Base-by-base conservation (phyloP, 2,329 filamentous ascomycete species). In the Cercospora berteroae region DNA sequence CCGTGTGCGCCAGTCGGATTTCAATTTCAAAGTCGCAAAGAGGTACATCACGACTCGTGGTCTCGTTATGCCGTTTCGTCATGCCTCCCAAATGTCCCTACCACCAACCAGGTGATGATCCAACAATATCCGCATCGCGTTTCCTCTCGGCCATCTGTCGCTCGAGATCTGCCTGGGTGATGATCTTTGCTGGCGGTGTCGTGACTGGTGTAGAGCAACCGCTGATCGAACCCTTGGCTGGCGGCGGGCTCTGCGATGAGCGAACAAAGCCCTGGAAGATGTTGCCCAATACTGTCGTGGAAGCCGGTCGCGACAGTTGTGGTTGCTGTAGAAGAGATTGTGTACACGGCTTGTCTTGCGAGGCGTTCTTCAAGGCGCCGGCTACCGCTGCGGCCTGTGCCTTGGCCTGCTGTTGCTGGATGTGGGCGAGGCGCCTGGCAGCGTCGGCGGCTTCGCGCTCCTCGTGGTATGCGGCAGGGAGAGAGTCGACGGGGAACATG, bases 401-500 rank as follows among this genome's bases (percentile, higher is more conserved):
- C 7, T 66, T 68, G 29, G 69, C 66, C n/a, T 70, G 71, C 44
- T 71, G 64, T 44, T 71, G 59, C 56, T 74, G 72, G 16, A 70
- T 60, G 33, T 67, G 55, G 13, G 69, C 72, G 4, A 70, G 56
- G 44, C 72, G 71, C 68, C 70, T 70, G 33, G 69, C 72, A 39
- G 72, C 66, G 44, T 74, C 73, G 39, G 70, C 71, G 20, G 70
- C 69, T 29, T 69, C 66, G 60, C 76, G 76, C 67, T 76, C 76
- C 59, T 77, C 76, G 69, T 70, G 72, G 71, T 77, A 78, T 33
- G 69, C 59, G n/a, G 76, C 66, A 10, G 73, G 74, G 27, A 78
- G 67, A 56, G 70, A 68, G 63, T 78, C 76, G 69, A 72, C 71
- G n/a, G 75, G 73, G 67, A 76, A 77, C 75, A 78, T 77, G 27